phyloP scores from a whole-genome alignment of 495 filamentous ascomycete species.

The Bryoglossum gracile region DNA sequence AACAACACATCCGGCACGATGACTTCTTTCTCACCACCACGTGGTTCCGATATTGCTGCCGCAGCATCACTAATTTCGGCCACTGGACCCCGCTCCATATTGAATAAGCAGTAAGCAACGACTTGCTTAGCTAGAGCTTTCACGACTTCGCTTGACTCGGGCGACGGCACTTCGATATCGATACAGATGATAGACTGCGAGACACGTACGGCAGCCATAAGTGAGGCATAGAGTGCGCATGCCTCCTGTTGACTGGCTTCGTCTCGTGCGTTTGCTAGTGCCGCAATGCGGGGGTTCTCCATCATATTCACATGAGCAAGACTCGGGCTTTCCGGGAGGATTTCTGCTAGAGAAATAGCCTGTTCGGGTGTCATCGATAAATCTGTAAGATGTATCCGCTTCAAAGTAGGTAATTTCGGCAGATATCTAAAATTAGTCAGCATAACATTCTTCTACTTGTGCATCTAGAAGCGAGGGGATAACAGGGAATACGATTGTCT shows the following conservation, averaged over 20 bases:
- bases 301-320: constrained; percentile 83
- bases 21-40: constrained; percentile 33
- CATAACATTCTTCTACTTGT: constrained; percentile 6
- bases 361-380: constrained; percentile 82
- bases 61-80: constrained; percentile 32
- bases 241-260: constrained; percentile 83
- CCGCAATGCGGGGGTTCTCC: constrained; percentile 67
- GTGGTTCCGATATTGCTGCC: constrained; percentile 25
- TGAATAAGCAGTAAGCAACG: constrained; percentile 85
- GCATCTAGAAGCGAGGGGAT: too few species aligned
- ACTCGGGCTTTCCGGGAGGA: constrained; percentile 75
- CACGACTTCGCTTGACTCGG: constrained; percentile 76
- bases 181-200: constrained; percentile 78
- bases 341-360: constrained; percentile 80
- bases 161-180: constrained; percentile 80
- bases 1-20: constrained; percentile 47
- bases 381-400: constrained; percentile 80
- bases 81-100: constrained; percentile 63
- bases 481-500: too few species aligned
- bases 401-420: constrained; percentile 70
- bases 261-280: constrained; percentile 57
- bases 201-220: constrained; percentile 82
- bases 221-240: constrained; percentile 84
- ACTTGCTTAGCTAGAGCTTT: constrained; percentile 90
- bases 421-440: constrained; percentile 49